Conservation (phyloP, 2,329 filamentous ascomycete species). For the Aspergillus sp. region DNA sequence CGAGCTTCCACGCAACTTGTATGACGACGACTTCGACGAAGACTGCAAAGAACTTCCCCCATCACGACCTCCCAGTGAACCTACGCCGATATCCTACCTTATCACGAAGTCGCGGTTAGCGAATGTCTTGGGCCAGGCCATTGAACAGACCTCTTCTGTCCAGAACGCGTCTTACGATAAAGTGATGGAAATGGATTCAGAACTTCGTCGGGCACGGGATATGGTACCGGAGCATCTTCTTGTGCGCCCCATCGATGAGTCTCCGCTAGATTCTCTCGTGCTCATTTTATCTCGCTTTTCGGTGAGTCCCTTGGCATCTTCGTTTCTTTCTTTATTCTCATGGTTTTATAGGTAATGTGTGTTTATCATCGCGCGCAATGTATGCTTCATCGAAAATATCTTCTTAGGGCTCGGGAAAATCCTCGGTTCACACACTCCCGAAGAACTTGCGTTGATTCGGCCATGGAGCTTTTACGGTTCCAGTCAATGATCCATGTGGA, state of each 20-base stretch:
- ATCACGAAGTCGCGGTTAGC: slow-evolving; percentile 47
- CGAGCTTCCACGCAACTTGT: slow-evolving; percentile 59
- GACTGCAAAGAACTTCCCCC: slow-evolving; percentile 56
- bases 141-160: slow-evolving; percentile 44
- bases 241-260: slow-evolving; percentile 71
- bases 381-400: slow-evolving; percentile 83
- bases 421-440: slow-evolving; percentile 81
- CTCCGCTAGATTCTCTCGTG: slow-evolving; percentile 66
- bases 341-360: slow-evolving; percentile 60
- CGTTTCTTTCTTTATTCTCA: slow-evolving; percentile 10
- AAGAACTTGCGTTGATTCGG: slow-evolving; percentile 79
- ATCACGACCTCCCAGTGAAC: slow-evolving; percentile 57
- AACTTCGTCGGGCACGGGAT: slow-evolving; percentile 58
- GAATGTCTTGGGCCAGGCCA: slow-evolving; percentile 45
- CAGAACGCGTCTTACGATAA: slow-evolving; percentile 57
- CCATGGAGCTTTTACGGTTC: slow-evolving; percentile 76
- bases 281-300: slow-evolving; percentile 79
- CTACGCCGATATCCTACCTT: slow-evolving; percentile 55
- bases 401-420: slow-evolving; percentile 74
- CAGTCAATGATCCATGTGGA: slow-evolving; percentile 75
- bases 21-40: slow-evolving; percentile 65
- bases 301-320: slow-evolving; percentile 26
- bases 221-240: slow-evolving; percentile 78
- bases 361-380: slow-evolving; percentile 87
- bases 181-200: slow-evolving; percentile 59